Percentiles rank a stretch among this genome's conserved stretches.
phyloP scores from a whole-genome alignment of 2,329 filamentous ascomycete species.

The Pseudogymnoascus sp. region DNA sequence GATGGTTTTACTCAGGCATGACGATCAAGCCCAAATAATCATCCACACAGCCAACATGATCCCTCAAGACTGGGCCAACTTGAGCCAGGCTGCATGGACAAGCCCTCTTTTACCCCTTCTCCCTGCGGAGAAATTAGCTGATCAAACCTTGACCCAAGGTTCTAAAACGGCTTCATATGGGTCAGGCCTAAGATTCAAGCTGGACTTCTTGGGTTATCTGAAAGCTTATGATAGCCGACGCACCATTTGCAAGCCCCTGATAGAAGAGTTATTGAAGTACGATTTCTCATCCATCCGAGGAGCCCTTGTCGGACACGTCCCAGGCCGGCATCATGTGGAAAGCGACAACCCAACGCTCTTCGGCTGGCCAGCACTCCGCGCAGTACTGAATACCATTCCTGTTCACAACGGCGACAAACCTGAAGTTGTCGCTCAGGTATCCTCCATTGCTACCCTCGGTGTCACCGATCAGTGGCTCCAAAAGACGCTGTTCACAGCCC shows the following conservation, averaged over 20 bases:
- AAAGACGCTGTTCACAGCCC: constrained; percentile 50
- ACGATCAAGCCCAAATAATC: constrained; percentile 68
- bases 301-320: constrained; percentile 71
- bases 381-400: constrained; percentile 50
- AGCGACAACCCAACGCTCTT: constrained; percentile 52
- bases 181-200: constrained; percentile 65
- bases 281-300: constrained; percentile 66
- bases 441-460: constrained; percentile 75
- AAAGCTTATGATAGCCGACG: constrained; percentile 56
- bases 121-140: neutral
- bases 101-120: constrained; percentile 61
- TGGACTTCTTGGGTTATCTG: constrained; percentile 67
- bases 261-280: constrained; percentile 49
- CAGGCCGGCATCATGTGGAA: constrained; percentile 52
- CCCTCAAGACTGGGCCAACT: constrained; percentile 75
- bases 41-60: constrained; percentile 94
- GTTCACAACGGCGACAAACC: constrained; percentile 31
- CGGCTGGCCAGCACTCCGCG: constrained; percentile 66
- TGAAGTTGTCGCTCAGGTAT: constrained; percentile 59
- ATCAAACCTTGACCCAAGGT: neutral
- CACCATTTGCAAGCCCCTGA: constrained; percentile 47
- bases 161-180: constrained; percentile 35
- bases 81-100: constrained; percentile 77
- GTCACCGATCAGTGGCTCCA: constrained; percentile 64
- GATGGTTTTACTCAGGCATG: constrained; percentile 73